Evolutionary conservation across 805 yeast species (phyloP).

Genomic region (Ogataea degrootiae): DNA sequence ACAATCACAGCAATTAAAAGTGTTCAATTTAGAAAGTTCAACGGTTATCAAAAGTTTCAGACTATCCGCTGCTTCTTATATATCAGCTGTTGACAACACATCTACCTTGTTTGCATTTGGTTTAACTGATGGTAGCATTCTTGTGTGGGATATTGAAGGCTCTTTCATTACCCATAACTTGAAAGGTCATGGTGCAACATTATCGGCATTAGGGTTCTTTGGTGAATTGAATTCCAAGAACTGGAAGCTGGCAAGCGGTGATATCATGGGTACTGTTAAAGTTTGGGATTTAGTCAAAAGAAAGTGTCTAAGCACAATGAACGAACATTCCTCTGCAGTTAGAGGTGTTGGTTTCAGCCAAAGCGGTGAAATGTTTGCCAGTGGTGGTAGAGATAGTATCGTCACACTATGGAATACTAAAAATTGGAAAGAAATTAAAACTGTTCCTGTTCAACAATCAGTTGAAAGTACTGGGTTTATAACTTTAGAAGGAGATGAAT

Average conservation of each 20-base stretch:
- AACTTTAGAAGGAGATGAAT: conserved; percentile 26
- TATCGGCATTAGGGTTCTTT: conserved; percentile 67
- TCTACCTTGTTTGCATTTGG: conserved; percentile 89
- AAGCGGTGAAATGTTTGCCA: conserved; percentile 52
- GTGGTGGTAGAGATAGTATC: conserved; percentile 89
- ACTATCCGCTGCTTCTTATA: conserved; percentile 76
- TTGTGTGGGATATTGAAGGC: conserved; percentile 88
- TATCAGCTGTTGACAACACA: conserved; percentile 71
- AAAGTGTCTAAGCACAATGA: conserved; percentile 53
- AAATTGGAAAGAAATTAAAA: conserved; percentile 50
- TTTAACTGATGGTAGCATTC: conserved; percentile 87
- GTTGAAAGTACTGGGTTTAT: conserved; percentile 68
- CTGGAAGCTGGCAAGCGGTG: conserved; percentile 79
- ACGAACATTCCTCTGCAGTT: conserved; percentile 80
- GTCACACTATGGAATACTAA: conserved; percentile 54
- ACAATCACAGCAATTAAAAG: conserved; percentile 75
- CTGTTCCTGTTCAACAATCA: conserved; percentile 70
- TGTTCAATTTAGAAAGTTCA: conserved; percentile 45
- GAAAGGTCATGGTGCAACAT: conserved; percentile 89
- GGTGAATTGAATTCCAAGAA: conserved; percentile 64
- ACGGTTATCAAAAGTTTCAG: conserved; percentile 48
- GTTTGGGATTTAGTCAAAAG: conserved; percentile 70
- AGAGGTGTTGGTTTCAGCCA: conserved; percentile 69
- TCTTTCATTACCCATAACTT: conserved; percentile 85
- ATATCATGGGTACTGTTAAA: conserved; percentile 51